Evolutionary conservation across 148 eudicot species (phyloP), one percentile per base, ranked within the genome.

Genomic region (Nepenthes mirabilis): DNA sequence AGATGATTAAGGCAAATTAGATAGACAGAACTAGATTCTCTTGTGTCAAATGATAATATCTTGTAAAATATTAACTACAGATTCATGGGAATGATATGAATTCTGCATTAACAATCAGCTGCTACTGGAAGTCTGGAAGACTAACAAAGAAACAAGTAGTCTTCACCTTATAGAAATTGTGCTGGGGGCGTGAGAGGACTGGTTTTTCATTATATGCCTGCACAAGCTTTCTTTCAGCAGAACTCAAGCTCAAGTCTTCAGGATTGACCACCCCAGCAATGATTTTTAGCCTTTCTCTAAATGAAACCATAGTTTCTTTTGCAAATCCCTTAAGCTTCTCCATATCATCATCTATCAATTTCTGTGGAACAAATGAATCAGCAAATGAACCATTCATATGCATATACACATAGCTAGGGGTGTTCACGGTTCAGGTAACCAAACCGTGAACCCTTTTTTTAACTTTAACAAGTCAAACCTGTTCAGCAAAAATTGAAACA

Each of bases 121-220:
- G 23, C 23, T 23, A 23, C 45, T 40, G 4, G 6, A 40, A 40
- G 4, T 40, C 45, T 8, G 23, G 8, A 40, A 40, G 45, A 40
- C 8, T 8, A 40, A 40, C 3, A 49, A 12, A n/a, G 13, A 11
- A 6, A 49, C 6, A 49, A n/a, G 6, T 11, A 49, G 11, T 6
- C 45, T 40, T 8, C 65, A 91, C 97, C 90, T 71, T 73, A 68
- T 82, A 86, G 67, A 88, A 93, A 32, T 70, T 71, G 69, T 93
- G 98, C 58, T 93, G 98, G 58, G 96, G 98, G 36, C 98, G 95
- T n/a, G 98, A 88, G 56, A 93, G 96, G 36, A 88, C 98, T 5
- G 98, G 96, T 69, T 88, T 88, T 69, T 85, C 91, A 43, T 91
- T 91, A 68, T 91, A 93, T 47, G 96, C 84, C 56, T 79, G 47